Evolutionary conservation across 2,329 filamentous ascomycete genomes (phyloP), one percentile per base, ranked within the genome.

Genomic region (Sporothrix brasiliensis): DNA sequence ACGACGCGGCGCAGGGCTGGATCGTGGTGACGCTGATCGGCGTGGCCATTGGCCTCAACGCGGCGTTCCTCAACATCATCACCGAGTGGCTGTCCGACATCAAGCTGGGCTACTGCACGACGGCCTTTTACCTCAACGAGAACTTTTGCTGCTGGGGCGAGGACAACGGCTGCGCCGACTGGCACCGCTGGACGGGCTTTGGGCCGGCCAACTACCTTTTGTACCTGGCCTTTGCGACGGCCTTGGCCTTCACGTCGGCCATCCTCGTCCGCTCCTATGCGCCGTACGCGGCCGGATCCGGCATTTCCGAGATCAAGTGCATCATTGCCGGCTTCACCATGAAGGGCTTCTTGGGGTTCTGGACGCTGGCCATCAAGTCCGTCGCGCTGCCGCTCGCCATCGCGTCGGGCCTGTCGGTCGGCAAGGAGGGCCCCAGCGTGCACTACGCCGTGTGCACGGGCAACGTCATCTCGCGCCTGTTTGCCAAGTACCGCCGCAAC

Each of bases 261-360:
- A 89, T 87, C 50, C 84, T 99, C 53, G 95, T 99, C 77, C 95
- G 93, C 78, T 89, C 88, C 0, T 98, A 95, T 80, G 94, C 95
- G 4, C 95, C 95, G 0, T 99, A 99, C 79, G 95, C 95, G 13
- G 95, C 95, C 47, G 95, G 95, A 19, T 97, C 93, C 14, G 95
- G 95, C 53, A 99, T 99, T 71, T 97, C 93, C 14, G 95, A 99
- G 82, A 99, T 99, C 85, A 99, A 99, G 81, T 97, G 93, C 80
- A 98, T 99, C 78, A 97, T 99, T 77, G 95, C 94, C 4, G 95
- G 95, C 3, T 99, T 99, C 78, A 92, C 98, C 66, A 99, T 99
- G 95, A 97, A 98, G 80, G 95, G 94, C 0, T 99, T 99, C 77
- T 85, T 99, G 19, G 93, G 94, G 24, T 90, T 91, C 76, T 93